Base-by-base conservation (phyloP, 2,329 filamentous ascomycete species). In the Dothideomycetes sp. region DNA sequence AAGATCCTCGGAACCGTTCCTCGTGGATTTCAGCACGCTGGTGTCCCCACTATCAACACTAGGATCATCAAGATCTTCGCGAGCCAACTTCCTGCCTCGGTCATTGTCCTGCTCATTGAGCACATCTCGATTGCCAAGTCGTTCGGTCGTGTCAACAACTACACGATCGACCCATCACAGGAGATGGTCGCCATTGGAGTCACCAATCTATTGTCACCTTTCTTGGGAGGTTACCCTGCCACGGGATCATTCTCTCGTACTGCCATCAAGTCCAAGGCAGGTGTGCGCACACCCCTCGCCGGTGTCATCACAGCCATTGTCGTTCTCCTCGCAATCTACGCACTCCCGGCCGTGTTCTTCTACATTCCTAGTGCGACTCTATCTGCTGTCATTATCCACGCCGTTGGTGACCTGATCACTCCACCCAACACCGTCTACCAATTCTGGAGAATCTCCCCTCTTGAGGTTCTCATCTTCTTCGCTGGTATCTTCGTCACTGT, bases 81-180 rank as follows among this genome's bases (percentile, higher is more conserved):
- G 1, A 68, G 69, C 32, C 73, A 95, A 47, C 67, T 96, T 3
- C 91, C 91, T 0, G 83, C 84, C 5, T 81, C 83, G 1, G 79
- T 95, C 38, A 94, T 96, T 48, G 88, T 98, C n/a, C 71, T 96
- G 42, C 71, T 96, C 27, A 93, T 96, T 45, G 91, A 96, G 62
- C 89, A 96, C 58, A 94, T 96, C 52, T 87, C 89, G 35, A 95
- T 96, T 47, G 86, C 88, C 14, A 98, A 96, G 60, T 95, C 89
- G 0, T 96, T 98, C 50, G 91, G 91, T 8, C 77, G 89, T 43
- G 76, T 95, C 52, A 96, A 95, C 68, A 94, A 94, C 65, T 98
- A 98, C 62, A 81, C 77, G 12, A 95, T 98, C 57, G 80, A 95
- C 51, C 88, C 91, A 0, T 95, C 89, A 0, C 89, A 98, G 59